Conservation (phyloP, 139 green algal species). For the Picocystis salinarum region DNA sequence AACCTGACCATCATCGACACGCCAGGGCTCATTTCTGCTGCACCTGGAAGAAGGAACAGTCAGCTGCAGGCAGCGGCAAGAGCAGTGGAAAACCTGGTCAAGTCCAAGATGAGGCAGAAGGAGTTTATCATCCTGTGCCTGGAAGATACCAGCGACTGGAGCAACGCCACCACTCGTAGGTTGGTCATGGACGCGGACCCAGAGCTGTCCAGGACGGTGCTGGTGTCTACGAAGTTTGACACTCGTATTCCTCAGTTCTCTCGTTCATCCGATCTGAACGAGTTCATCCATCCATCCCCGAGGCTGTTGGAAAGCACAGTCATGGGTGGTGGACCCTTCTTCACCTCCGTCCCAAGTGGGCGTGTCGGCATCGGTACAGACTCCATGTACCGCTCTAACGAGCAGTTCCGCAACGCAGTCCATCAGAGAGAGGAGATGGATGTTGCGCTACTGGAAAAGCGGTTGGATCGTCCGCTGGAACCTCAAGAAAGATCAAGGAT, state of each 20-base stretch:
- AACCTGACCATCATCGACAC: conserved; percentile 98
- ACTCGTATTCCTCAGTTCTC: conserved; percentile 83
- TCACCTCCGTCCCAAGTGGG: conserved; percentile 58
- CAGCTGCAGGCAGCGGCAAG: conserved; percentile 28
- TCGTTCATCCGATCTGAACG: conserved; percentile 59
- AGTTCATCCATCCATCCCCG: conserved; percentile 57
- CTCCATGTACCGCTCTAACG: conserved; percentile 60
- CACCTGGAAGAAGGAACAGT: conserved; percentile 42
- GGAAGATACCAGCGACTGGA: conserved; percentile 85
- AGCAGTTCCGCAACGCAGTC: conserved; percentile 74
- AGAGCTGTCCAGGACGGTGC: conserved; percentile 60
- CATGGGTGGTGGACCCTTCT: conserved; percentile 78
- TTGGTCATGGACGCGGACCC: conserved; percentile 87
- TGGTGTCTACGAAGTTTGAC: conserved; percentile 93
- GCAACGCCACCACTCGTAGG: conserved; percentile 73
- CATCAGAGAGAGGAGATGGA: conserved; percentile 47
- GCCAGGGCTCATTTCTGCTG: conserved; percentile 77
- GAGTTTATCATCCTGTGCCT: conserved; percentile 94
- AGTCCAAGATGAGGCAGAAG: conserved; percentile 67
- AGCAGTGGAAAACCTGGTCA: conserved; percentile 71
- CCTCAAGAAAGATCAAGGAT: conserved; percentile 39
- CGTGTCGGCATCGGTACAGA: conserved; percentile 59
- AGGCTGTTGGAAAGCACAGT: conserved; percentile 43
- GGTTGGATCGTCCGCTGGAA: conserved; percentile 36
- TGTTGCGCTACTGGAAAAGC: conserved; percentile 34